Evolutionary conservation across 2,329 filamentous ascomycete genomes (phyloP), one percentile per base, ranked within the genome.

Genomic region (Ceratocystis smalleyi): DNA sequence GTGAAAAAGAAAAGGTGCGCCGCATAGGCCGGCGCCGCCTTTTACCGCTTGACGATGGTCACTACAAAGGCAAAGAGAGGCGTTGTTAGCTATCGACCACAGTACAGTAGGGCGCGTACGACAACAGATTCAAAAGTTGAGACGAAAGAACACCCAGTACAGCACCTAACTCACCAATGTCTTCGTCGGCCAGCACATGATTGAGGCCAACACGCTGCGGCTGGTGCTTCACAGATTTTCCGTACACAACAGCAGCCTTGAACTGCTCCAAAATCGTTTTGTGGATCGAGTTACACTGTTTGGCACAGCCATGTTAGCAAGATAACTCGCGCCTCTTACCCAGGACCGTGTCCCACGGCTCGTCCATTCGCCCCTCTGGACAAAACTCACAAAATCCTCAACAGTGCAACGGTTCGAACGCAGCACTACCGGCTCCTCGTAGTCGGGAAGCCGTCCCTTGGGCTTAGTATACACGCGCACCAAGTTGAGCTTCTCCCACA

Each of bases 201-300:
- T 83, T 79, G 69, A 99, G 81, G 61, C 94, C 94, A 68, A 97
- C 94, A 71, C 91, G 84, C 77, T 99, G 94, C 69, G 94, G 94
- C 77, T 97, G 94, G 78, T 99, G 94, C 81, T 97, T 97, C 70
- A 97, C 92, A 64, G 91, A 96, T 74, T 92, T 94, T 70, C 94
- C 94, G 75, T 97, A 99, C 51, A 99, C 94, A 72, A 99, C 87
- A 64, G 94, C 94, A 67, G 86, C 84, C 76, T 92, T 95, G 81
- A 99, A 99, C 70, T 96, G 87, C 70, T 99, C 94, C 65, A 94
- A 82, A 73, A 99, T 97, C 65, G 85, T 95, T 74, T 94, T 90
- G 77, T 99, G 94, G 73, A 99, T 99, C 69, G 89, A 83, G 77
- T 96, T 96, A 77, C 94, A 99, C 91, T 96, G 72, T 64, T 40